Percentiles rank a stretch among this genome's conserved stretches.
Conservation (phyloP, 345 rosid genomes). For the Limnanthes douglasii region DNA sequence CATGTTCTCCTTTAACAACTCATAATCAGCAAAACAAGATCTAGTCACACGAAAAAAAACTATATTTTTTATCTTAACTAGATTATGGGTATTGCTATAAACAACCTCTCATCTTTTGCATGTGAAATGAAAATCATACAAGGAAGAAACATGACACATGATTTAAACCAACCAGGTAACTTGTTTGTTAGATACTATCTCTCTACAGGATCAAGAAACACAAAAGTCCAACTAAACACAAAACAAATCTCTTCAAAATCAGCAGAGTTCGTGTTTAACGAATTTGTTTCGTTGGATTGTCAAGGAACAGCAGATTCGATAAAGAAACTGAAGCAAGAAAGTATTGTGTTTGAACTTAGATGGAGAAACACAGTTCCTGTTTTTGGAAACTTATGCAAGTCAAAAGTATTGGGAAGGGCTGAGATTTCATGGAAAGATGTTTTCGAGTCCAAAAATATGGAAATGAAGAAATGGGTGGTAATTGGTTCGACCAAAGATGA, state of each 20-base stretch:
- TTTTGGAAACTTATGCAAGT: constrained; percentile 23
- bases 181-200: constrained; percentile 61
- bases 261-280: constrained; percentile 28
- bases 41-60: too few relatives aligned
- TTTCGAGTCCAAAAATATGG: constrained; percentile 10
- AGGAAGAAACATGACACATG: constrained; percentile 64
- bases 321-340: constrained; percentile 24
- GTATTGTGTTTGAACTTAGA: constrained; percentile 44
- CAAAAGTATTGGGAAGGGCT: constrained; percentile 43
- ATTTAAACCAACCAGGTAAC: constrained; percentile 18
- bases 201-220: constrained; percentile 33
- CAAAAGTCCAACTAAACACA: constrained; percentile 36
- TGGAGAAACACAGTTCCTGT: constrained; percentile 20
- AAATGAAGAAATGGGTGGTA: constrained; percentile 9
- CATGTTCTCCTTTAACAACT: too few relatives aligned
- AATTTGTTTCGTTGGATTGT: constrained; percentile 47
- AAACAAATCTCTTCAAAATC: constrained; percentile 25
- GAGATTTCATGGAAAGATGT: constrained; percentile 19
- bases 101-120: constrained; percentile 18
- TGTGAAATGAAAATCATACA: constrained; percentile 41
- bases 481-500: constrained; percentile 5
- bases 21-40: too few relatives aligned
- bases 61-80: too few relatives aligned
- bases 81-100: constrained; percentile 20
- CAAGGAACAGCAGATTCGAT: constrained; percentile 35